Base-by-base conservation (phyloP, 805 yeast genomes). In the Cyberlindnera maclurae region DNA sequence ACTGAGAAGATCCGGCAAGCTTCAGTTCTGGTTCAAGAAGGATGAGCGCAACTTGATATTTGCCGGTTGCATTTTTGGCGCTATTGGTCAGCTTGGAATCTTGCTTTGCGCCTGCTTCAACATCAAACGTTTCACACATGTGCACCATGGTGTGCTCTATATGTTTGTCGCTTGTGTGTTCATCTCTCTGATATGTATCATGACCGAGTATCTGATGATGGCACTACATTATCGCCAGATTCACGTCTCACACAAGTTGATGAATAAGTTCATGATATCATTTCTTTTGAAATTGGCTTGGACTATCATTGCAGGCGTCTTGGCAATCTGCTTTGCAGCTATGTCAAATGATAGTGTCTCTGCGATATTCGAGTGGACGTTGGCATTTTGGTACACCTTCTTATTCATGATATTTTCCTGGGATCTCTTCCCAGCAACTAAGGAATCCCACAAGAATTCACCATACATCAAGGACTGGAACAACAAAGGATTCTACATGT, bases 301-400 rank as follows among this genome's bases (percentile, higher is more conserved):
- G 96, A 61, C 83, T 17, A 42, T 70, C 3, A 54, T 70, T 15
- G 93, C 95, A 1, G 64, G 80, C 13, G 75, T 65, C 0, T 70
- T 84, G 54, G 95, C 90, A 3, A 59, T 82, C 18, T 68, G 75
- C 26, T 90, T 86, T 47, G 87, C 76, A n/a, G 68, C 59, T 3
- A 54, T 62, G 36, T 52, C 55, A 56, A 55, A 58, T 11, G 42
- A 59, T 17, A 49, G 47, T 17, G 37, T 40, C 1, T 65, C 67
- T 20, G 51, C 62, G 7, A 52, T 62, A 29, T 76, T 82, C 55
- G 97, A 90, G 61, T 90, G 97, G 97, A 55, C 79, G 3, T 60
- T 89, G 31, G 79, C 90, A n/a, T 89, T 79, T 60, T 79, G 85
- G 77, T 89, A 83, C 55, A 93, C 95, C 3, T 51, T 80, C 26